Base-by-base conservation (phyloP, 2,329 filamentous ascomycete genomes). In the Penicillium sp. region DNA sequence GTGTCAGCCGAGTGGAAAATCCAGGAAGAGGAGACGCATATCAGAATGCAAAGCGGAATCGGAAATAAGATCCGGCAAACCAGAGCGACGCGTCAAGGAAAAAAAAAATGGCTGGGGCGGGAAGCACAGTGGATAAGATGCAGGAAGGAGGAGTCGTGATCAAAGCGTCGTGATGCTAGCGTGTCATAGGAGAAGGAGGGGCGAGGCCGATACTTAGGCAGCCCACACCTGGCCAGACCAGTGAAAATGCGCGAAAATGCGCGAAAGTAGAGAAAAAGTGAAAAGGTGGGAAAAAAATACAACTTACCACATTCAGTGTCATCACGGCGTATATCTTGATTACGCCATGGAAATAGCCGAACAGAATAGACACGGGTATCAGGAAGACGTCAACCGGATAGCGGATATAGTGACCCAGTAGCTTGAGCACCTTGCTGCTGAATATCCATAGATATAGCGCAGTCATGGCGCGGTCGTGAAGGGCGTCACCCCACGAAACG, bases 291-390 rank as follows among this genome's bases (percentile, higher is more conserved):
- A 13, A 10, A 44, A 43, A 46, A 48, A 40, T 51, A 60, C 58
- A 63, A 76, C 85, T 72, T 81, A 95, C 89, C 82, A 88, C 86
- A 66, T 87, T 85, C 60, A 91, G 81, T 50, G 91, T 95, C 58
- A 86, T 77, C 54, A 91, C 78, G 35, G 92, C 90, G 65, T 92
- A 92, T 55, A 95, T 78, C 77, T 96, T 96, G 78, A 97, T 91
- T 54, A 90, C 71, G 53, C 91, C 89, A 69, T 97, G 92, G 62
- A 95, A 87, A 72, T 93, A 96, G 44, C 92, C 92, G 72, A 96
- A 97, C 12, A 89, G 55, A 61, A 96, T 83, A 33, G 90, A 95
- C n/a, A 92, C 77, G 0, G 89, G 89, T 44, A 95, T 77, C 65
- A 88, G 87, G 37, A 88, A 66, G 55, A 95, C 73, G 67, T 96